Percentiles rank a stretch among this genome's conserved stretches.
Evolutionary conservation across 2,329 filamentous ascomycete genomes (phyloP).

Genomic region (Trichoderma sp.): DNA sequence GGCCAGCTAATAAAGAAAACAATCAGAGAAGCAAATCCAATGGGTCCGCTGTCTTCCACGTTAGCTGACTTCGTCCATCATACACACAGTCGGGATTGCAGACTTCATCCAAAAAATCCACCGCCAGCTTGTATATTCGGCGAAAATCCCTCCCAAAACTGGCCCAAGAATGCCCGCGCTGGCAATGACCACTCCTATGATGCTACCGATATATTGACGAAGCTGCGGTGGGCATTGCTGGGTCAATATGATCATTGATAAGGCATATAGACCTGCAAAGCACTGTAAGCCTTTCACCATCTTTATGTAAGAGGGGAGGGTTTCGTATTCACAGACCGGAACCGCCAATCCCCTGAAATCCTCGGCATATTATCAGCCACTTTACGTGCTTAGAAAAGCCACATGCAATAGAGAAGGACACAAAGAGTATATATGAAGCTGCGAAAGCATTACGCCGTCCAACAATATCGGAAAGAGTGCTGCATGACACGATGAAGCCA

Average conservation of each 20-base stretch:
- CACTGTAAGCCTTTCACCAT: background rate
- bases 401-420: constrained; percentile 56
- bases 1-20: constrained; percentile 54
- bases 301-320: background rate
- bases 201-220: constrained; percentile 43
- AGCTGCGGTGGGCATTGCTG: constrained; percentile 46
- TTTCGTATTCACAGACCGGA: constrained; percentile 38
- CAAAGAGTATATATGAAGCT: constrained; percentile 51
- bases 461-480: constrained; percentile 54
- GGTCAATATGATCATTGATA: constrained; percentile 55
- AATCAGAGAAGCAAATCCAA: constrained; percentile 46
- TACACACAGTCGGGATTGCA: constrained; percentile 23
- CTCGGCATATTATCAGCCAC: constrained; percentile 50
- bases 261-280: constrained; percentile 47
- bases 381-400: constrained; percentile 36
- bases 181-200: constrained; percentile 51
- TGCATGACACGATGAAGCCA: constrained; percentile 54
- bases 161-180: constrained; percentile 51
- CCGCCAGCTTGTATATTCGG: constrained; percentile 49
- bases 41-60: constrained; percentile 43
- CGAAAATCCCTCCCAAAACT: constrained; percentile 50
- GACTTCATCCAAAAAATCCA: constrained; percentile 62
- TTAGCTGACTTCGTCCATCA: constrained; percentile 5
- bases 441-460: constrained; percentile 53
- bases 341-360: constrained; percentile 52